Percentiles rank a stretch among this genome's conserved stretches.
Conservation (phyloP, 306 rosid species). For the Cercis canadensis region DNA sequence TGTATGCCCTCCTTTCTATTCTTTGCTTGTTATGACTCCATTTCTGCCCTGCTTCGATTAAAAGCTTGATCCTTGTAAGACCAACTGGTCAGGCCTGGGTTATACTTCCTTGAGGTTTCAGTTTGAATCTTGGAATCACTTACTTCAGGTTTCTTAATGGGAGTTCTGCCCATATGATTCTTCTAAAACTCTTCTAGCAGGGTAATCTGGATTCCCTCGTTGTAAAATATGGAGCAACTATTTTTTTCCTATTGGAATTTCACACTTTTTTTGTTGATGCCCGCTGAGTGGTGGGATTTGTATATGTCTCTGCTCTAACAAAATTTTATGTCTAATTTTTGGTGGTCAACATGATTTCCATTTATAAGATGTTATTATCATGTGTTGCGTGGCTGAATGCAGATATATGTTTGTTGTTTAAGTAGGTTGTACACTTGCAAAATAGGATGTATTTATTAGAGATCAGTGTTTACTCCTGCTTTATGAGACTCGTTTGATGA, state of each 20-base stretch:
- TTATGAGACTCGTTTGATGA: neutral
- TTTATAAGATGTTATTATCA: neutral
- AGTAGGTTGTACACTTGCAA: neutral
- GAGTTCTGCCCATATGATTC: conserved; percentile 1
- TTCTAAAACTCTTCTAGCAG: conserved; percentile 8
- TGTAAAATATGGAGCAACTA: conserved; percentile 23
- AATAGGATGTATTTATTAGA: neutral
- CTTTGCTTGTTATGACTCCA: conserved; percentile 3
- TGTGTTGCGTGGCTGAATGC: neutral
- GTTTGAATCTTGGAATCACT: conserved; percentile 7
- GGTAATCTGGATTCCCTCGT: no score
- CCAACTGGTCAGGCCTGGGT: conserved; percentile 4
- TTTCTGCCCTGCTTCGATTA: conserved; percentile 1
- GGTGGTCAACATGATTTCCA: neutral
- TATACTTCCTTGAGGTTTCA: conserved; percentile 21
- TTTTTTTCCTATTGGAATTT: conserved; percentile 1
- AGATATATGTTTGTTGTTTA: neutral
- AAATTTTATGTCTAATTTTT: conserved; percentile 10
- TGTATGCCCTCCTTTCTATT: conserved; percentile 9
- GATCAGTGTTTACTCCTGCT: neutral
- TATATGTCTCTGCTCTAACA: no score
- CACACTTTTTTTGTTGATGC: conserved; percentile 14
- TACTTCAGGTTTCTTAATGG: conserved; percentile 19
- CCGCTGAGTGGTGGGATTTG: conserved; percentile 1
- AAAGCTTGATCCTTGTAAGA: conserved; percentile 4